Evolutionary conservation across 1,284 basidiomycete genomes (phyloP).

Genomic region (Sutorius eximius): DNA sequence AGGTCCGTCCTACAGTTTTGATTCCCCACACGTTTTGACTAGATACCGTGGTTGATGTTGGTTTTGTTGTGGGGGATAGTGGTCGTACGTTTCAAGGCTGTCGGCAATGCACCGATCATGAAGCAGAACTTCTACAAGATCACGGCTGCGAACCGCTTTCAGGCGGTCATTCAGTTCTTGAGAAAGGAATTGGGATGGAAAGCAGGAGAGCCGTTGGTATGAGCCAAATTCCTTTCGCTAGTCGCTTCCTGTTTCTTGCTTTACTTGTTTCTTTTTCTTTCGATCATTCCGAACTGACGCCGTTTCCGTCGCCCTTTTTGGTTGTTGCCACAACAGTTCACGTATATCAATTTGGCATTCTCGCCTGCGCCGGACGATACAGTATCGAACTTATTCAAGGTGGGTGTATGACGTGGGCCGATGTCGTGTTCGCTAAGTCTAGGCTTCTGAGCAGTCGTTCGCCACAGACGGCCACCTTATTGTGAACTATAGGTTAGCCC

Average conservation of each 20-base stretch:
- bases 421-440: conserved; percentile 2
- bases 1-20: conserved; percentile 46
- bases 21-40: background rate
- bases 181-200: conserved; percentile 91
- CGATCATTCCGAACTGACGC: background rate
- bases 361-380: conserved; percentile 84
- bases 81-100: conserved; percentile 96
- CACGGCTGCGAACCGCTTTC: conserved; percentile 91
- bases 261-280: background rate
- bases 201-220: conserved; percentile 81
- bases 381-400: conserved; percentile 86
- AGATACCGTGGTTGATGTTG: background rate
- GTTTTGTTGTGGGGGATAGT: conserved; percentile 51
- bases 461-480: conserved; percentile 92
- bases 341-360: conserved; percentile 98
- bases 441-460: conserved; percentile 64
- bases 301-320: background rate
- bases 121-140: conserved; percentile 99
- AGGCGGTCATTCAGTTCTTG: conserved; percentile 93
- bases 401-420: conserved; percentile 24
- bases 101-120: conserved; percentile 99
- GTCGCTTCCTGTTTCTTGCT: background rate
- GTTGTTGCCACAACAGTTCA: conserved; percentile 61
- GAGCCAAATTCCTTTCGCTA: conserved; percentile 30
- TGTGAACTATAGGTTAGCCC: conserved; percentile 87